Percentiles rank a stretch among this genome's conserved stretches.
Evolutionary conservation across 371 early-diverging fungal species (phyloP).

Genomic region (Lichtheimia ramosa): DNA sequence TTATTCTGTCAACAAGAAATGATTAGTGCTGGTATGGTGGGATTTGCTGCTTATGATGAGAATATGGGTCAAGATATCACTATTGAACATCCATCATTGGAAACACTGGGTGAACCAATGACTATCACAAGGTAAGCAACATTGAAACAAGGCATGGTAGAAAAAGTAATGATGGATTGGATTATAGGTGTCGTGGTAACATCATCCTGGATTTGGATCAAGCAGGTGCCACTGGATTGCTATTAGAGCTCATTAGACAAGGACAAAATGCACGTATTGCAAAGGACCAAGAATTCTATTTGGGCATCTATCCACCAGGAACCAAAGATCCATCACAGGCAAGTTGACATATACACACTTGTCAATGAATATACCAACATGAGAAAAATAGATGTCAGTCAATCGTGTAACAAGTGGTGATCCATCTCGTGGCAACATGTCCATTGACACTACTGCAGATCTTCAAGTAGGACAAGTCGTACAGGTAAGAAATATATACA

Average conservation of each 20-base stretch:
- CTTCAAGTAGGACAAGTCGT: conserved; percentile 61
- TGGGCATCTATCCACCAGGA: conserved; percentile 40
- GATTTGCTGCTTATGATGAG: conserved; percentile 48
- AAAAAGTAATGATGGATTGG: neutral
- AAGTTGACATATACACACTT: neutral
- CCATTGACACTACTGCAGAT: conserved; percentile 68
- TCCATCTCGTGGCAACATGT: conserved; percentile 74
- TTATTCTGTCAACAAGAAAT: conserved; percentile 53
- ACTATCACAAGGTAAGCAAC: conserved; percentile 51
- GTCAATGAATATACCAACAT: neutral
- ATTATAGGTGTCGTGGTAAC: conserved; percentile 65
- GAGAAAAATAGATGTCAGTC: conserved; percentile 38
- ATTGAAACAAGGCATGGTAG: neutral
- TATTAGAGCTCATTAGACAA: conserved; percentile 52
- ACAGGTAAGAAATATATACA: conserved; percentile 38
- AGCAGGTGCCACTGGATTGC: conserved; percentile 61
- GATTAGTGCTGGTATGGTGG: conserved; percentile 62
- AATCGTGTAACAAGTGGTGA: conserved; percentile 74
- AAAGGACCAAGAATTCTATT: conserved; percentile 61
- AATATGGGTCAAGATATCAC: neutral
- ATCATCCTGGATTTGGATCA: conserved; percentile 70
- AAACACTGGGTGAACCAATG: conserved; percentile 51
- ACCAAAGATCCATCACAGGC: conserved; percentile 12
- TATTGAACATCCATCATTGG: conserved; percentile 46
- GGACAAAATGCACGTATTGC: conserved; percentile 25